Evolutionary conservation across 2,329 filamentous ascomycete species (phyloP).

Genomic region (Monosporascus sp.): DNA sequence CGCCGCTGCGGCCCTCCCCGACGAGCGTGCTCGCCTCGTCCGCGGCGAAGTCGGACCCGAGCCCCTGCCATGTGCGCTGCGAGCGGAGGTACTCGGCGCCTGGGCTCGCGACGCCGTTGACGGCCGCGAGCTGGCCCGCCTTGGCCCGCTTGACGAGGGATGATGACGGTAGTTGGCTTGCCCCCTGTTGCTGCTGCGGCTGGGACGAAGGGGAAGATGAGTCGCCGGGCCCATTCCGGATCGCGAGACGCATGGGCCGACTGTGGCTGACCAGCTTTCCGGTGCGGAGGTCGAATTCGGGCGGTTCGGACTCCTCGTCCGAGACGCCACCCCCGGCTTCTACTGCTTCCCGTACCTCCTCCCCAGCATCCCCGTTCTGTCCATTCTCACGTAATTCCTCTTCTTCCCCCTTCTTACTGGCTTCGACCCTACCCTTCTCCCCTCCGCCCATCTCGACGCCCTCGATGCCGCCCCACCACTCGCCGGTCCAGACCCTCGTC

Average conservation of each 20-base stretch:
- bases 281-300: constrained; percentile 88
- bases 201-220: constrained; percentile 3
- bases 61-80: constrained; percentile 81
- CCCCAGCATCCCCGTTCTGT: background rate
- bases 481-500: constrained; percentile 75
- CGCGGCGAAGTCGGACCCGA: constrained; percentile 79
- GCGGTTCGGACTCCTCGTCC: constrained; percentile 71
- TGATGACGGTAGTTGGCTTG: constrained; percentile 27
- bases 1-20: constrained; percentile 80
- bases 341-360: constrained; percentile 8
- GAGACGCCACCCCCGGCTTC: constrained; percentile 39
- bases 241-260: constrained; percentile 60
- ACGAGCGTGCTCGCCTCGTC: constrained; percentile 61
- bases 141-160: constrained; percentile 56
- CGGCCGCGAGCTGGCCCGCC: constrained; percentile 64
- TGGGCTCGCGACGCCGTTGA: constrained; percentile 84
- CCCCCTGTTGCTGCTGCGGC: constrained; percentile 14
- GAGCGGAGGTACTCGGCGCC: constrained; percentile 82
- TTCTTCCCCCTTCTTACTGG: constrained; percentile 3
- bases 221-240: constrained; percentile 21
- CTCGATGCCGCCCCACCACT: constrained; percentile 86
- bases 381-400: background rate
- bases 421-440: constrained; percentile 20
- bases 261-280: constrained; percentile 76
- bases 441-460: constrained; percentile 46